Percentiles rank a stretch among this genome's conserved stretches.
Conservation (phyloP, 164 flowering plant genomes). For the Cinnamomum chago region DNA sequence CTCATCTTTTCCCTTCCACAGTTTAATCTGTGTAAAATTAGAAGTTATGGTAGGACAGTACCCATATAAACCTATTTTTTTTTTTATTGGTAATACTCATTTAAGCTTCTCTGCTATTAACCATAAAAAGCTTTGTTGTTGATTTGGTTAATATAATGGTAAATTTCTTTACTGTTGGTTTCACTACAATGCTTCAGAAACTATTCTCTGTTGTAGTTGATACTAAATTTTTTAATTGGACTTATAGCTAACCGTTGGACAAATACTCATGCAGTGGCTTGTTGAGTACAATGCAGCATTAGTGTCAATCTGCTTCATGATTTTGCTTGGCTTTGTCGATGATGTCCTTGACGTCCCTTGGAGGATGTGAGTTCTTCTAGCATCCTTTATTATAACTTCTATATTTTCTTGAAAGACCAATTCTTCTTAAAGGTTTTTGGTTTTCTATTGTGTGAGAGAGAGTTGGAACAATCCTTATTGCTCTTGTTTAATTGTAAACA, state of each 20-base stretch:
- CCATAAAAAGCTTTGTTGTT: no score
- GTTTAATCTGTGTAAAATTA: background rate
- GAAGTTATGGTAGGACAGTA: background rate
- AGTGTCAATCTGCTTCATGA: conserved; percentile 88
- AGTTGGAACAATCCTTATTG: conserved; percentile 8
- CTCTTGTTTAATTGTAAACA: conserved; percentile 33
- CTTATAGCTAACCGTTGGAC: background rate
- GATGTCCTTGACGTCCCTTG: conserved; percentile 96
- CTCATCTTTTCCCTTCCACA: background rate
- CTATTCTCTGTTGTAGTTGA: background rate
- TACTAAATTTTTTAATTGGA: background rate
- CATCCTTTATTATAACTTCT: conserved; percentile 2
- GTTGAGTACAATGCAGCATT: conserved; percentile 95
- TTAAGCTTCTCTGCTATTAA: no score
- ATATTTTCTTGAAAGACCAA: conserved; percentile 1
- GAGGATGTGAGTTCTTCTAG: conserved; percentile 74
- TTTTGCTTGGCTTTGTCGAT: conserved; percentile 93
- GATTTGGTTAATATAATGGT: no score
- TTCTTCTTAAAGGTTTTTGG: background rate
- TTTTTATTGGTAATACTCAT: no score
- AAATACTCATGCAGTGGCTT: conserved; percentile 71
- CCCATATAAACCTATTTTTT: background rate
- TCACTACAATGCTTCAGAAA: background rate
- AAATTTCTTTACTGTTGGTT: background rate
- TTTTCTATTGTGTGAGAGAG: background rate